A percentile compares a stretch with the other conserved stretches of the same genome.
phyloP scores from a whole-genome alignment of 495 filamentous ascomycete species.

The Polyplosphaeria fusca region DNA sequence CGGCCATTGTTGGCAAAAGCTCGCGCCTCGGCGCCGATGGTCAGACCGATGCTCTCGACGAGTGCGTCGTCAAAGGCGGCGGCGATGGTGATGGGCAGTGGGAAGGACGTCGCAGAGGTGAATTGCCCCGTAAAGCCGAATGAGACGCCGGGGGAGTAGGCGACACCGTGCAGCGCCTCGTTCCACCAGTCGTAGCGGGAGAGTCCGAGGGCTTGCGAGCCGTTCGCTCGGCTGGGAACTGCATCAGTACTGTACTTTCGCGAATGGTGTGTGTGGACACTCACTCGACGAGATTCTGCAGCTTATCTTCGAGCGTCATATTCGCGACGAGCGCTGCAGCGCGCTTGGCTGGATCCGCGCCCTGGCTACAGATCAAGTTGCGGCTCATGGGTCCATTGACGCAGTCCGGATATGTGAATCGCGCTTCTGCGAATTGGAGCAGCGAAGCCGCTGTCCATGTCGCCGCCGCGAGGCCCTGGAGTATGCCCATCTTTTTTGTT shows the following conservation, averaged over 20 bases:
- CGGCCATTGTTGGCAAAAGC: conserved; percentile 34
- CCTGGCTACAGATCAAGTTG: conserved; percentile 8
- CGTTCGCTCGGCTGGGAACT: conserved; percentile 37
- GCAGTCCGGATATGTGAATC: conserved; percentile 5
- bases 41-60: conserved; percentile 42
- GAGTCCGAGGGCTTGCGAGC: conserved; percentile 44
- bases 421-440: not conserved
- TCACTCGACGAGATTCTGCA: conserved; percentile 25
- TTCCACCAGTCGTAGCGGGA: conserved; percentile 52
- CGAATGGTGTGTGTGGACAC: not conserved
- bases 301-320: conserved; percentile 20
- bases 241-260: not conserved
- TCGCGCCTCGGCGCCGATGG: conserved; percentile 34
- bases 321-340: conserved; percentile 23
- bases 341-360: conserved; percentile 4
- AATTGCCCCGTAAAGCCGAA: conserved; percentile 40
- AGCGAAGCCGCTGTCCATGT: too few relatives aligned
- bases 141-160: conserved; percentile 29
- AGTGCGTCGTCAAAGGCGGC: conserved; percentile 51
- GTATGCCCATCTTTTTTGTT: too few relatives aligned
- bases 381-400: conserved; percentile 1
- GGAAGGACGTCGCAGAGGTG: conserved; percentile 47
- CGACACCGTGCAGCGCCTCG: conserved; percentile 49
- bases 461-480: too few relatives aligned
- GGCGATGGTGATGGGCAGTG: conserved; percentile 45